A percentile compares a stretch with the other conserved stretches of the same genome.
phyloP scores from a whole-genome alignment of 257 asterid species.

The Striga asiatica region DNA sequence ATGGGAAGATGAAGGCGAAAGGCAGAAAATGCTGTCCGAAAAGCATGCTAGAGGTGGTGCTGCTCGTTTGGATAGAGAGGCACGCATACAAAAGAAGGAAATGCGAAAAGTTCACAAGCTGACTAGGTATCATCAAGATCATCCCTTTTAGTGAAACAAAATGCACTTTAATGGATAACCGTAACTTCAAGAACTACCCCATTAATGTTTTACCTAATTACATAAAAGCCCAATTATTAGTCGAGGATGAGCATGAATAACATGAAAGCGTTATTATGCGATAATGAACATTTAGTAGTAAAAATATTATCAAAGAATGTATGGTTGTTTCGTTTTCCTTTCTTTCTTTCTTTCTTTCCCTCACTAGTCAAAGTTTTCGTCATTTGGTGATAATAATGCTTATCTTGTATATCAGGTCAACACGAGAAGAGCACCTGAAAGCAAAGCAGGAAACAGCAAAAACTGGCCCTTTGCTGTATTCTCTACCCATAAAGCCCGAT shows the following conservation, averaged over 20 bases:
- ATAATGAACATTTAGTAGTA: no score
- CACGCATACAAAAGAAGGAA: slow-evolving; percentile 46
- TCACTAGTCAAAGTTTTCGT: no score
- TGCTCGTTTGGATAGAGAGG: slow-evolving; percentile 62
- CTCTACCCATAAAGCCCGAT: neutral
- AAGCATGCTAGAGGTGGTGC: slow-evolving; percentile 76
- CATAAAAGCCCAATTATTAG: neutral
- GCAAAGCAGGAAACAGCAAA: slow-evolving; percentile 12
- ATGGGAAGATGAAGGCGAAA: slow-evolving; percentile 73
- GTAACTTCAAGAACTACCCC: neutral
- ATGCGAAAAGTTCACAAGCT: slow-evolving; percentile 25
- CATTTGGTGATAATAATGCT: neutral
- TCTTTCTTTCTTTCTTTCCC: neutral
- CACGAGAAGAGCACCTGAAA: slow-evolving; percentile 9
- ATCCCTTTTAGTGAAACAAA: neutral
- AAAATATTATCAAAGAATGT: no score
- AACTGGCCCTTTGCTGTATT: neutral
- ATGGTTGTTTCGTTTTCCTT: no score
- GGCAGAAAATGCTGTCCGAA: slow-evolving; percentile 49
- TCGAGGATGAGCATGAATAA: no score
- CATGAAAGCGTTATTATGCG: no score
- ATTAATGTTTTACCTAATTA: neutral
- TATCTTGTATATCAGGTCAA: slow-evolving; percentile 17
- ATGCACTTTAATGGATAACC: neutral
- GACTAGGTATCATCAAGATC: slow-evolving; percentile 37